These are phyloP conservation scores for Pharus latifolius DNA, from an alignment of 176 grass and related monocot genomes.

Conservation along the genomic window DNA sequence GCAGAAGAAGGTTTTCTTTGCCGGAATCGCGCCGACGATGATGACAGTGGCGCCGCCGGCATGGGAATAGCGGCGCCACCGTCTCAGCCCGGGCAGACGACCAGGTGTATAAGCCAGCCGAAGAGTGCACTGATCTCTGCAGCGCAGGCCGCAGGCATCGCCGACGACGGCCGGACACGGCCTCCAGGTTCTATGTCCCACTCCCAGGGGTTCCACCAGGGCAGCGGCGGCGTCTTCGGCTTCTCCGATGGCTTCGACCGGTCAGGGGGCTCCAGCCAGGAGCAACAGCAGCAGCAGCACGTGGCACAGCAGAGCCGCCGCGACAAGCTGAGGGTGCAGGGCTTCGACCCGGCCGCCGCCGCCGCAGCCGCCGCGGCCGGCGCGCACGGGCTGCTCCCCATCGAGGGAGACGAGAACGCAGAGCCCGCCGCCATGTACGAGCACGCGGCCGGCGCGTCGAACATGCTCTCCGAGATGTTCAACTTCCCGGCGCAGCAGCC, in stretches of 20 bases:
- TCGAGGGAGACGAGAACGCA: conserved; percentile 26
- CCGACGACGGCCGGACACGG: conserved; percentile 7
- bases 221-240: conserved; percentile 56
- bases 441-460: conserved; percentile 43
- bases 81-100: conserved; percentile 27
- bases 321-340: conserved; percentile 86
- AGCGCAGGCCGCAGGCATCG: not conserved
- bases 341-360: conserved; percentile 38
- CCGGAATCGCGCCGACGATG: conserved; percentile 32
- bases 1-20: not conserved
- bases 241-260: conserved; percentile 39
- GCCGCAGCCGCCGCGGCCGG: not conserved
- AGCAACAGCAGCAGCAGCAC: conserved; percentile 47
- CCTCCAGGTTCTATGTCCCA: conserved; percentile 77
- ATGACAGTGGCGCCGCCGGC: conserved; percentile 46
- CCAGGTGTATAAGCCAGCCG: conserved; percentile 18
- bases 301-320: conserved; percentile 91
- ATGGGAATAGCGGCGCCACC: conserved; percentile 88
- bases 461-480: conserved; percentile 99
- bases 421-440: conserved; percentile 60
- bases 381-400: conserved; percentile 43
- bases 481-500: conserved; percentile 54
- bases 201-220: conserved; percentile 89
- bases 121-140: not conserved
- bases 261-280: conserved; percentile 32